These are phyloP conservation scores for Aureobasidium vineae DNA, from an alignment of 2,329 filamentous ascomycete genomes.

Conservation along the genomic window DNA sequence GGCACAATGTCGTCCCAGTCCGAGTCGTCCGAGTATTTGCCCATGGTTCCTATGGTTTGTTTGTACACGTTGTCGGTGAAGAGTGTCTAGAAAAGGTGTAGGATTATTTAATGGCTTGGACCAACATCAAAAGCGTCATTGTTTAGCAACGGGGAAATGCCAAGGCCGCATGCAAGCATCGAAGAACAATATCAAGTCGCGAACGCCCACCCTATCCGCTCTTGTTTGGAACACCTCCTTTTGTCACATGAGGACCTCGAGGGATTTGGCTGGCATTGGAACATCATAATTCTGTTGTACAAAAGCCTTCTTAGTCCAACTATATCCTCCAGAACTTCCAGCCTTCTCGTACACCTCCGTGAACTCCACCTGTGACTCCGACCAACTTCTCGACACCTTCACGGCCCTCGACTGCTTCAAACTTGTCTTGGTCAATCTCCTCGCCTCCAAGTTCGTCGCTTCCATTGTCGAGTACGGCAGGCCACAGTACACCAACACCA, in stretches of 20 bases:
- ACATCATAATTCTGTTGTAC: neutral
- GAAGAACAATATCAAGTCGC: constrained; percentile 20
- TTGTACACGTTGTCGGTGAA: neutral
- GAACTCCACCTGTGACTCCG: constrained; percentile 57
- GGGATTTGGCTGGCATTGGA: neutral
- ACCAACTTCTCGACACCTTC: constrained; percentile 86
- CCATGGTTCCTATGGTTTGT: constrained; percentile 33
- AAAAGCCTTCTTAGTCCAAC: neutral
- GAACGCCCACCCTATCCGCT: neutral
- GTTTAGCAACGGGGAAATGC: constrained; percentile 9
- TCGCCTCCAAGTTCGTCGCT: constrained; percentile 78
- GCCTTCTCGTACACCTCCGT: constrained; percentile 34
- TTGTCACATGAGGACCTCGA: neutral
- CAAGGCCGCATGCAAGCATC: constrained; percentile 18
- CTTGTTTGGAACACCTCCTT: neutral
- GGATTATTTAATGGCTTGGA: neutral
- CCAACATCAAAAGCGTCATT: constrained; percentile 18
- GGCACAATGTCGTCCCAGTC: constrained; percentile 82
- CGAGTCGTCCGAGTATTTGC: constrained; percentile 63
- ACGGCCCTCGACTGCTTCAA: constrained; percentile 78
- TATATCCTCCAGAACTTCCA: constrained; percentile 41
- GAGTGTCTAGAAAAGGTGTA: neutral
- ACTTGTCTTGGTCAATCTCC: constrained; percentile 88
- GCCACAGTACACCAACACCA: constrained; percentile 91
- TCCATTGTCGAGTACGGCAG: constrained; percentile 83